Conservation (phyloP, 495 filamentous ascomycete genomes). For the Lepraria neglecta region DNA sequence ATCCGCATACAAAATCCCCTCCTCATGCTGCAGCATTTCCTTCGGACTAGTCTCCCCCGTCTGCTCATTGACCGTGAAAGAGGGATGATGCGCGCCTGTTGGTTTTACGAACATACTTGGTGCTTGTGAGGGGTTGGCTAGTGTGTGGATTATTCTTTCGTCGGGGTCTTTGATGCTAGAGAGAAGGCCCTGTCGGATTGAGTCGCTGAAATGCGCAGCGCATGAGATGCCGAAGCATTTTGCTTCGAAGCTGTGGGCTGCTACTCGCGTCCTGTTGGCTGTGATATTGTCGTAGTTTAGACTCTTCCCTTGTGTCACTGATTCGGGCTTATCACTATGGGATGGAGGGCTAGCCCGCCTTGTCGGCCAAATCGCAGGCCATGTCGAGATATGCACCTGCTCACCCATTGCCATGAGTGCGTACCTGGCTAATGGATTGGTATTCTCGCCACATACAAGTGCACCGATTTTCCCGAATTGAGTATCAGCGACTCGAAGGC, state of each 20-base stretch:
- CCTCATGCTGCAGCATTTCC: background rate
- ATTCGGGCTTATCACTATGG: too few relatives aligned
- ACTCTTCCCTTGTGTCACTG: background rate
- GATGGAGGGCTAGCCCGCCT: background rate
- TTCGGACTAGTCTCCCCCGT: background rate
- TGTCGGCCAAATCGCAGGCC: conserved; percentile 2
- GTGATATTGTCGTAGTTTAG: background rate
- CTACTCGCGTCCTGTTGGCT: background rate
- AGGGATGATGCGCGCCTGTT: background rate
- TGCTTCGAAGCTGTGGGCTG: conserved; percentile 2
- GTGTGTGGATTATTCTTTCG: background rate
- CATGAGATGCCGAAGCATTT: conserved; percentile 8
- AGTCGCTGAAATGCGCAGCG: background rate
- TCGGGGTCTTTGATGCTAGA: too few relatives aligned
- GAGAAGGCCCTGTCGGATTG: too few relatives aligned
- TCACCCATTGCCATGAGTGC: background rate
- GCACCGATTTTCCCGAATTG: background rate
- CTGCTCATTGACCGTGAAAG: background rate
- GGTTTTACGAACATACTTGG: background rate
- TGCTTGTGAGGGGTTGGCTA: background rate
- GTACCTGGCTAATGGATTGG: conserved; percentile 6
- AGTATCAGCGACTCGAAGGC: background rate
- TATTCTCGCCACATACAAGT: background rate
- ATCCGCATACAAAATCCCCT: conserved; percentile 1
- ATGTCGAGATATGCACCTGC: background rate